Evolutionary conservation across 1,139 yeast genomes (phyloP).

Genomic region (Lodderomyces margitis): DNA sequence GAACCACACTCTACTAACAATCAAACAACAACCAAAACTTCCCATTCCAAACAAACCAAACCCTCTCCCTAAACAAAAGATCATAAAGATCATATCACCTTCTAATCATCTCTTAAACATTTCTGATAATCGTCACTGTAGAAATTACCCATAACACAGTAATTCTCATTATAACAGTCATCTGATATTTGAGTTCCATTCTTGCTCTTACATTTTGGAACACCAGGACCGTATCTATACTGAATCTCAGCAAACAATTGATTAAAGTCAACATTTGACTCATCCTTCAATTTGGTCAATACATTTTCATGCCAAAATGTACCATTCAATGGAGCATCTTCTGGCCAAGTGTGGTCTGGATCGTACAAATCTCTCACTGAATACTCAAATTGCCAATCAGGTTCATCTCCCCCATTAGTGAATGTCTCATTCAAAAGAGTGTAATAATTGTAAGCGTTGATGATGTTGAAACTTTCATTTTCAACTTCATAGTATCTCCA

Average conservation of each 20-base stretch:
- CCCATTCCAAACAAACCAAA: neutral
- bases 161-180: slow-evolving; percentile 26
- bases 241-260: slow-evolving; percentile 48
- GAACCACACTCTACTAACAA: neutral
- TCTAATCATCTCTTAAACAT: slow-evolving; percentile 10
- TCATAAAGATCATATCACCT: too few species aligned
- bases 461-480: slow-evolving; percentile 56
- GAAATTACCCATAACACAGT: slow-evolving; percentile 27
- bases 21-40: neutral
- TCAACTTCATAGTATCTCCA: slow-evolving; percentile 76
- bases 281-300: slow-evolving; percentile 31
- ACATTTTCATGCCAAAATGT: slow-evolving; percentile 55
- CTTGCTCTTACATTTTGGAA: slow-evolving; percentile 36
- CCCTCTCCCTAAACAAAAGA: neutral
- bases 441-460: slow-evolving; percentile 59
- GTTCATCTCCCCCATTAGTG: slow-evolving; percentile 47
- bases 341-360: slow-evolving; percentile 48
- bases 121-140: slow-evolving; percentile 14
- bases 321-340: slow-evolving; percentile 51
- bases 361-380: slow-evolving; percentile 53
- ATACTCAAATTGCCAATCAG: slow-evolving; percentile 55
- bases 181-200: slow-evolving; percentile 23
- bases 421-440: slow-evolving; percentile 53
- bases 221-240: slow-evolving; percentile 53
- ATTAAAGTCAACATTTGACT: slow-evolving; percentile 37